Conservation (phyloP, 805 yeast species). For the Hemisphaericaspora nanyangensis region DNA sequence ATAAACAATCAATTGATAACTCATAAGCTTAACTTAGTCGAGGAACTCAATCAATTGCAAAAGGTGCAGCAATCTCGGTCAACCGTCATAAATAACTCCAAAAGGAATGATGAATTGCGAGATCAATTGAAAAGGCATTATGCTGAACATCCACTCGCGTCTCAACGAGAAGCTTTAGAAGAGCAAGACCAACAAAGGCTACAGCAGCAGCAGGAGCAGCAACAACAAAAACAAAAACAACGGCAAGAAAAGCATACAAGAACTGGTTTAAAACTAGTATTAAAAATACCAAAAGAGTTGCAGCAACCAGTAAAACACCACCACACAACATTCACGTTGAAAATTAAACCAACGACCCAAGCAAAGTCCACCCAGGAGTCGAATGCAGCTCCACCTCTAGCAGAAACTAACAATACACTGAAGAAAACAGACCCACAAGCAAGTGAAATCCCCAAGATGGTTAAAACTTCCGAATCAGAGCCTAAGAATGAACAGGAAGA, state of each 20-base stretch:
- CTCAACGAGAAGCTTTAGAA: conserved; percentile 36
- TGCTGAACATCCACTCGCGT: conserved; percentile 28
- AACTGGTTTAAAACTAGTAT: conserved; percentile 13
- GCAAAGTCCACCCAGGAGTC: not conserved
- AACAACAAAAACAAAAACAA: not conserved
- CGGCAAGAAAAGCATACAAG: conserved; percentile 1
- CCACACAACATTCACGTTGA: not conserved
- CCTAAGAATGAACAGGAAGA: conserved; percentile 6
- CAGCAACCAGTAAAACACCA: not conserved
- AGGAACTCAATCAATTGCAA: conserved; percentile 24
- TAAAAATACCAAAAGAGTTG: conserved; percentile 10
- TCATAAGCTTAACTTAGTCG: conserved; percentile 21
- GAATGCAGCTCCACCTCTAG: not conserved
- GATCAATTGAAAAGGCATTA: conserved; percentile 32
- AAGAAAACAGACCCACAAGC: not conserved
- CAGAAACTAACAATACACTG: no score
- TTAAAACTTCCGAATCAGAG: not conserved
- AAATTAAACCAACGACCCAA: not conserved
- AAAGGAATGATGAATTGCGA: conserved; percentile 19
- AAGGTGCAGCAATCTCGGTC: conserved; percentile 6
- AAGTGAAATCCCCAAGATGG: not conserved
- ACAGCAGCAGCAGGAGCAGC: not conserved
- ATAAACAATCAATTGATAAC: conserved; percentile 27
- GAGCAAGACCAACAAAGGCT: conserved; percentile 18
- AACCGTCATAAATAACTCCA: conserved; percentile 6